Evolutionary conservation across 441 rosid genomes (phyloP).

Genomic region (Pelargonium cotyledonis): DNA sequence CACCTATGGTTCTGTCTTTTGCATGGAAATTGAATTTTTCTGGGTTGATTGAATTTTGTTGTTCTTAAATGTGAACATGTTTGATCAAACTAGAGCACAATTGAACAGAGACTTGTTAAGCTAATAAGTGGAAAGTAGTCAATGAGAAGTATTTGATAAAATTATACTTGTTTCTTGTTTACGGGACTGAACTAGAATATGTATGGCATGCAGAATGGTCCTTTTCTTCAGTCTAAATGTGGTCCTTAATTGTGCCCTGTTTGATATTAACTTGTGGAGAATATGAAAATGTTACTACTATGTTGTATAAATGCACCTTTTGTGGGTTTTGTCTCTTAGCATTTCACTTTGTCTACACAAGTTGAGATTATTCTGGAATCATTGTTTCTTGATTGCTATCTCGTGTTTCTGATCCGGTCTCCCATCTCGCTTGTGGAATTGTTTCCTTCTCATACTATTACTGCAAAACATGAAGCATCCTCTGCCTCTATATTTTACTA

Average conservation of each 20-base stretch:
- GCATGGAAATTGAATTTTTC: not conserved
- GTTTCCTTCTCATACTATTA: not conserved
- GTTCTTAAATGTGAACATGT: not conserved
- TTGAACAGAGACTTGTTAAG: not conserved
- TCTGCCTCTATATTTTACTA: not conserved
- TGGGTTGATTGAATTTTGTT: not conserved
- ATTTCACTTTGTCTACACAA: not conserved
- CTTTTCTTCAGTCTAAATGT: too few relatives aligned
- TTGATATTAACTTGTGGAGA: slow-evolving; percentile 6
- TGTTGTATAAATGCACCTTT: not conserved
- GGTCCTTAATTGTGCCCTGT: too few relatives aligned
- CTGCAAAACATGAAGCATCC: slow-evolving; percentile 1
- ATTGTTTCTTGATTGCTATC: not conserved
- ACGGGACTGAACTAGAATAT: not conserved
- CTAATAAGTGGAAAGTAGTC: not conserved
- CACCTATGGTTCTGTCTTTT: not conserved
- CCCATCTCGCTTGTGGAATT: not conserved
- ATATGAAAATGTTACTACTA: not conserved
- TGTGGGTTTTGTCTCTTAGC: not conserved
- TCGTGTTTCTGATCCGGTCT: too few relatives aligned
- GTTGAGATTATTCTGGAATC: not conserved
- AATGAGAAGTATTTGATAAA: not conserved
- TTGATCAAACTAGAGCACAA: not conserved
- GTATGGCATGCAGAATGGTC: too few relatives aligned
- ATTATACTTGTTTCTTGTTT: not conserved